Conservation (phyloP, 192 early-diverging fungal genomes). For the Entomortierella beljakovae region DNA sequence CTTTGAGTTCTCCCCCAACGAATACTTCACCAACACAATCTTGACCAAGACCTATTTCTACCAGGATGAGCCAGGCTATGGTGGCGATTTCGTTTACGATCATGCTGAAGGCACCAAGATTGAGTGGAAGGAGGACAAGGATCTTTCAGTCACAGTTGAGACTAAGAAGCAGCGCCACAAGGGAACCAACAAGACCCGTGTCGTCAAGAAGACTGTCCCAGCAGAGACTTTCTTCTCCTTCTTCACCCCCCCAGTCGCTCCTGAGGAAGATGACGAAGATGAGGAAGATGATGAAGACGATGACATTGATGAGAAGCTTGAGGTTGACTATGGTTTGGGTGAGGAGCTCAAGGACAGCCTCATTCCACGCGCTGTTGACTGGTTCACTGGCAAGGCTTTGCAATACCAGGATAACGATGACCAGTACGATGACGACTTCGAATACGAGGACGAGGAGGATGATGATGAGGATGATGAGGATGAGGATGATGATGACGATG, state of each 20-base stretch:
- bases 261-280: constrained; percentile 69
- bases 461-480: constrained; percentile 75
- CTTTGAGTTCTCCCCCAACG: constrained; percentile 92
- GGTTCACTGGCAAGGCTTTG: constrained; percentile 98
- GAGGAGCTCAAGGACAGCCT: constrained; percentile 99
- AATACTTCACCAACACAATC: constrained; percentile 87
- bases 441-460: constrained; percentile 62
- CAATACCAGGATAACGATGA: constrained; percentile 82
- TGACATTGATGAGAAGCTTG: constrained; percentile 82
- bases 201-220: constrained; percentile 97
- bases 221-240: constrained; percentile 98
- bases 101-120: constrained; percentile 92
- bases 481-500: constrained; percentile 62
- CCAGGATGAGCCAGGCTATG: constrained; percentile 81
- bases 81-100: constrained; percentile 91
- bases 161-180: constrained; percentile 99
- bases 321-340: constrained; percentile 96
- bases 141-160: constrained; percentile 93
- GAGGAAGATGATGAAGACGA: constrained; percentile 78
- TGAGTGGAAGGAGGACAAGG: constrained; percentile 97
- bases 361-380: constrained; percentile 95
- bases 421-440: constrained; percentile 69
- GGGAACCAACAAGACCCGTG: constrained; percentile 97
- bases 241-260: constrained; percentile 87
- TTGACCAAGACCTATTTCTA: constrained; percentile 97